Base-by-base conservation (phyloP, 1,139 yeast species). In the Oligophagozyma castellii region DNA sequence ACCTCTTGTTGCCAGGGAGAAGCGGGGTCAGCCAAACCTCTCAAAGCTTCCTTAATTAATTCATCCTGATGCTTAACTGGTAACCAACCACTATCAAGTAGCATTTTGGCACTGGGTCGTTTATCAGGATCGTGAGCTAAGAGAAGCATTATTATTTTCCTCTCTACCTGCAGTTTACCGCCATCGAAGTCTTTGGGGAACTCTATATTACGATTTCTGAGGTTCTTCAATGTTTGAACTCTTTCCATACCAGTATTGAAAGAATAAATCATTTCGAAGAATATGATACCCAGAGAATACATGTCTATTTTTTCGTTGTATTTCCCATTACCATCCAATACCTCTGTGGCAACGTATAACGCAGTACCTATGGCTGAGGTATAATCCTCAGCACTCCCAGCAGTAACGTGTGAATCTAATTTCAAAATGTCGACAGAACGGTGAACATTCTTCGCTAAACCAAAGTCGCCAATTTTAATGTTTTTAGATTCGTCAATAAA, bases 1-100 rank as follows among this genome's bases (percentile, higher is more conserved):
- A 89, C 95, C 52, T 83, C 93, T 39, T 74, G 81, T 42, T 86
- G 89, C 93, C 94, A 83, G 0, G 94, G 89, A 0, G 95, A 81
- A 0, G 92, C 75, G 0, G 94, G 92, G 47, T 83, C 89, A 1
- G 92, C 79, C 36, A 89, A 58, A 19, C 89, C 79, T 38, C 74
- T 73, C 36, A 92, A 59, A 0, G 95, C 95, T 46, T 84, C 94
- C 44, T 80, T 77, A 35, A 89, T 78, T 7, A 83, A 70, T 46
- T 79, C 83, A 46, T 89, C 96, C 43, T 86, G 92, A 39, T 81
- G 89, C 32, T 81, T 84, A 1, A 81, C 80, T 0, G 95, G 94
- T 20, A 89, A 59, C 53, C 76, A 61, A 0, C 94, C 94, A 36
- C 93, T 80, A 34, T 73, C 73, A 23, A 89, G 56, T 21, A 92